Conservation (phyloP, 805 yeast genomes). For the Ogataea henricii region DNA sequence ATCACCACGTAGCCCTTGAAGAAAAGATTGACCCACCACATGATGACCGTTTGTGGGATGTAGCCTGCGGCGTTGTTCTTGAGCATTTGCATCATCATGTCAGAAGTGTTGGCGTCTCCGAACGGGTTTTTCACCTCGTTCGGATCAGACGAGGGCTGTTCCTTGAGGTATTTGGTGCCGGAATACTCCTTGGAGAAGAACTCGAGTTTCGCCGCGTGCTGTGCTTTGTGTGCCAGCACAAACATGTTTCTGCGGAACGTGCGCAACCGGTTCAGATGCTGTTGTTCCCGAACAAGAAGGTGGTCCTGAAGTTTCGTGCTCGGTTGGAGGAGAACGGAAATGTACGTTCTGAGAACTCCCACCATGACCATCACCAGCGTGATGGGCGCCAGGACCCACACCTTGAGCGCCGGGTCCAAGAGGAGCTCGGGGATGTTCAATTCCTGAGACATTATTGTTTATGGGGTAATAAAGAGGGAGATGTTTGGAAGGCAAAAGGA, state of each 20-base stretch:
- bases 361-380: constrained; percentile 86
- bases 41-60: constrained; percentile 88
- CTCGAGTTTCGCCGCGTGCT: constrained; percentile 57
- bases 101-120: constrained; percentile 69
- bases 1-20: constrained; percentile 88
- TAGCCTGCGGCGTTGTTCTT: constrained; percentile 81
- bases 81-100: constrained; percentile 72
- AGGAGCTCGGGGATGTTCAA: constrained; percentile 50
- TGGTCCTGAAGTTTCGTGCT: constrained; percentile 54
- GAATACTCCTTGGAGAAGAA: constrained; percentile 45
- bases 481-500: background rate
- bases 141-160: constrained; percentile 39
- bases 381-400: constrained; percentile 92
- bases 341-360: constrained; percentile 73
- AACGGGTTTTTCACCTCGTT: constrained; percentile 58
- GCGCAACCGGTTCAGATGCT: constrained; percentile 60
- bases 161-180: constrained; percentile 55
- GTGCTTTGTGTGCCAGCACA: constrained; percentile 45
- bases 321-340: constrained; percentile 62
- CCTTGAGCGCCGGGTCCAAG: constrained; percentile 78
- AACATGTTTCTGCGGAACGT: constrained; percentile 56
- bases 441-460: constrained; percentile 15
- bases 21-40: constrained; percentile 95
- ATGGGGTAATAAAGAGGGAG: background rate
- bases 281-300: constrained; percentile 59